Conservation (phyloP, 2,329 filamentous ascomycete species). For the Ophioceras dolichostomum region DNA sequence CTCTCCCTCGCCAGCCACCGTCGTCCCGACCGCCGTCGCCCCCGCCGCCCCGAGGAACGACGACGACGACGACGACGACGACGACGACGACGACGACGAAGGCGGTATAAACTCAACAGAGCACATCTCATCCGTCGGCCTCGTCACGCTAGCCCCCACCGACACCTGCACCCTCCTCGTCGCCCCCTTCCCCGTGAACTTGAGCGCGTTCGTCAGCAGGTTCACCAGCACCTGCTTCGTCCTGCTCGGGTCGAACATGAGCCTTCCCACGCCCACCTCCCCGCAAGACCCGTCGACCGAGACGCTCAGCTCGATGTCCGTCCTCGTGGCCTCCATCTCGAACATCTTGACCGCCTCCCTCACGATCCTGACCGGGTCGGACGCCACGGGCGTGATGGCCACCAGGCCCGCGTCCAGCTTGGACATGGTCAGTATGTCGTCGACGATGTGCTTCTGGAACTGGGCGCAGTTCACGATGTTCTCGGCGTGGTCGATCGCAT, state of each 20-base stretch:
- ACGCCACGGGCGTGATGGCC: slow-evolving; percentile 57
- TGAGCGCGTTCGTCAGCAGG: slow-evolving; percentile 68
- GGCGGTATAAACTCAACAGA: slow-evolving; percentile 51
- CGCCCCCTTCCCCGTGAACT: slow-evolving; percentile 58
- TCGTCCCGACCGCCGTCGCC: too few species aligned
- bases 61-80: neutral
- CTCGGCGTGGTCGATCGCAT: slow-evolving; percentile 63
- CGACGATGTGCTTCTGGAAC: slow-evolving; percentile 70
- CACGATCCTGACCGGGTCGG: slow-evolving; percentile 55
- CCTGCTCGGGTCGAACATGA: slow-evolving; percentile 58
- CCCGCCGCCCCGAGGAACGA: neutral
- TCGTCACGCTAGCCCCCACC: slow-evolving; percentile 28
- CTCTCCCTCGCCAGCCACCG: too few species aligned
- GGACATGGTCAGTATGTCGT: slow-evolving; percentile 60
- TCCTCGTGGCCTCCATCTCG: slow-evolving; percentile 58
- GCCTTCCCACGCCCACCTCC: slow-evolving; percentile 47
- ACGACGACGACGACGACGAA: slow-evolving; percentile 17
- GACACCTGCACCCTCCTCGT: slow-evolving; percentile 40
- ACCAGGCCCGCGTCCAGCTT: slow-evolving; percentile 68
- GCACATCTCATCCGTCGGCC: slow-evolving; percentile 26
- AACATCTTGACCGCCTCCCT: slow-evolving; percentile 65
- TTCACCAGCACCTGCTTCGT: slow-evolving; percentile 74
- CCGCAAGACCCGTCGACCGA: slow-evolving; percentile 49
- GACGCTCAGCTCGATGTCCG: slow-evolving; percentile 55
- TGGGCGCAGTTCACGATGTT: slow-evolving; percentile 68